These are phyloP conservation scores for Phytophthora foliorum DNA, from an alignment of 352 stramenopile species.

Conservation along the genomic window DNA sequence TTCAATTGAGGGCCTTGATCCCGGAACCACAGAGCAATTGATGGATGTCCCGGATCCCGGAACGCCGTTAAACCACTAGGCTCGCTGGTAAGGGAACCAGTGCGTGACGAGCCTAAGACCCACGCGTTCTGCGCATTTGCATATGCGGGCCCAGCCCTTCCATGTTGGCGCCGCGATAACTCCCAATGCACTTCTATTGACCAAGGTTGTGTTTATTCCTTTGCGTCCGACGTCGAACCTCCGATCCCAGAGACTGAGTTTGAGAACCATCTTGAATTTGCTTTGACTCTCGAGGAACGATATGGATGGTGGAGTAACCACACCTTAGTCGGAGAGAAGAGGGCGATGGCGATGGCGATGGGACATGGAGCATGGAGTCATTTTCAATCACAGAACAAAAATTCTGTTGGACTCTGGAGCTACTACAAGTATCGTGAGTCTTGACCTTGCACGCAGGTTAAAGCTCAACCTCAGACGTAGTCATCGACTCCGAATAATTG, in stretches of 20 bases:
- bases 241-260: constrained; percentile 5
- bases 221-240: background rate
- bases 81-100: too few species aligned
- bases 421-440: constrained; percentile 32
- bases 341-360: constrained; percentile 6
- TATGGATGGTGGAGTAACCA: constrained; percentile 21
- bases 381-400: constrained; percentile 13
- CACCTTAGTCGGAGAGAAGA: background rate
- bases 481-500: background rate
- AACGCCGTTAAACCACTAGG: constrained; percentile 25
- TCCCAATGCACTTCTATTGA: constrained; percentile 11
- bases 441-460: constrained; percentile 34
- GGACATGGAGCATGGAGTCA: constrained; percentile 24
- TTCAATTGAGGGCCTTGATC: background rate
- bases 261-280: constrained; percentile 6
- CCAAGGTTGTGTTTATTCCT: too few species aligned
- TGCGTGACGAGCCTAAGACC: constrained; percentile 7
- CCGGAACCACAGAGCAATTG: background rate
- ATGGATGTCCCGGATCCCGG: background rate
- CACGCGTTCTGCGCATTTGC: constrained; percentile 7
- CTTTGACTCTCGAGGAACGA: constrained; percentile 7
- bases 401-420: constrained; percentile 32
- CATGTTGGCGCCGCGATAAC: background rate
- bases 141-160: constrained; percentile 14
- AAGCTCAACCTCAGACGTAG: constrained; percentile 21